phyloP scores from a whole-genome alignment of 2,329 filamentous ascomycete genomes.

The Trichoderma gracile region DNA sequence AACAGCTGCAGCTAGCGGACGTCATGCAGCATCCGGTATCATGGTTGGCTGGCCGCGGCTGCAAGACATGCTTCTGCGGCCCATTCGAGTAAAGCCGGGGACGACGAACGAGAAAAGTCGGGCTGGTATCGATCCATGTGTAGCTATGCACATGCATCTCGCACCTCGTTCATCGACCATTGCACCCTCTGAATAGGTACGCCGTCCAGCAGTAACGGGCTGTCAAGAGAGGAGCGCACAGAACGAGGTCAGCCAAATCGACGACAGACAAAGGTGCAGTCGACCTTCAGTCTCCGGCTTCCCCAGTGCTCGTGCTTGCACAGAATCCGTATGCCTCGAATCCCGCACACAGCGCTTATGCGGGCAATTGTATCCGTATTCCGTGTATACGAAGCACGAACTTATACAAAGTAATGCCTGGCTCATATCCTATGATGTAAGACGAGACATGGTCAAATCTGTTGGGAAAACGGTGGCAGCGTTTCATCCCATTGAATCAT shows the following conservation, averaged over 20 bases:
- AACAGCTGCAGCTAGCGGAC: slow-evolving; percentile 7
- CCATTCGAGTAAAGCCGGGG: slow-evolving; percentile 13
- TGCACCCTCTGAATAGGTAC: no score
- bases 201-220: no score
- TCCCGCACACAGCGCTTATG: not conserved
- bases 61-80: slow-evolving; percentile 26
- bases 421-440: not conserved
- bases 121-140: not conserved
- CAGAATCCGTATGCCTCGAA: no score
- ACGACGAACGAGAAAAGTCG: not conserved
- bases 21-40: not conserved
- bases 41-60: slow-evolving; percentile 16
- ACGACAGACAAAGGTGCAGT: not conserved
- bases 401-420: not conserved
- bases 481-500: not conserved
- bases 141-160: not conserved
- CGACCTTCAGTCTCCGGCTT: not conserved
- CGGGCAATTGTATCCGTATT: not conserved
- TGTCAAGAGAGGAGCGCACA: not conserved
- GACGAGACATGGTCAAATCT: slow-evolving; percentile 14
- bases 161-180: not conserved
- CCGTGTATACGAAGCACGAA: not conserved
- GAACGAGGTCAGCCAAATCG: not conserved
- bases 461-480: slow-evolving; percentile 20
- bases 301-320: not conserved